These are phyloP conservation scores for Plasmodiophora brassicae DNA, from an alignment of 208 protist species.

Conservation along the genomic window DNA sequence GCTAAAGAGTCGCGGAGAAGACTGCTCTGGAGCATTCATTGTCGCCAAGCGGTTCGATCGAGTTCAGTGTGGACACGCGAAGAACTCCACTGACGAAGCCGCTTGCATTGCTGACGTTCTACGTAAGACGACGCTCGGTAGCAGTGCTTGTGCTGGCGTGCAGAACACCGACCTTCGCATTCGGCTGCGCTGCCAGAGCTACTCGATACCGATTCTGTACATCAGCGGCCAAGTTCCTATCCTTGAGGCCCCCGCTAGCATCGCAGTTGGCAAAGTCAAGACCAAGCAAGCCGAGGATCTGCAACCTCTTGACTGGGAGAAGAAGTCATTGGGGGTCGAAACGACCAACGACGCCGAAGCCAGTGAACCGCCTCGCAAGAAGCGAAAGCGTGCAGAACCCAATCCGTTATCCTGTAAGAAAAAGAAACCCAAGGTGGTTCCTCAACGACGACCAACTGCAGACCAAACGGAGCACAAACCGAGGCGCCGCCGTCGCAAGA, in stretches of 20 bases:
- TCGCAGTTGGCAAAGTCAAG: background rate
- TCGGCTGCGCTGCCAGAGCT: background rate
- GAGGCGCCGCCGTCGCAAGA: no score
- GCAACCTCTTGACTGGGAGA: background rate
- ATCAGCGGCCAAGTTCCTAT: constrained; percentile 22
- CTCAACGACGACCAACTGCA: background rate
- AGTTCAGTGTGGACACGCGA: background rate
- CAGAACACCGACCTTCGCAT: background rate
- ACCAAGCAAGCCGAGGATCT: background rate
- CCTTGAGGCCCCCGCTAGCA: background rate
- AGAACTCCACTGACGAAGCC: background rate
- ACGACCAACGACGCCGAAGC: background rate
- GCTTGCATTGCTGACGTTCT: constrained; percentile 3
- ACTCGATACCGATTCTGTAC: background rate
- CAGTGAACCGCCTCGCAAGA: background rate
- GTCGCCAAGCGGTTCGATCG: constrained; percentile 1
- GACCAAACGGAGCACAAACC: background rate
- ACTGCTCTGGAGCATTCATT: background rate
- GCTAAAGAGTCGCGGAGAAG: background rate
- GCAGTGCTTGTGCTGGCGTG: background rate
- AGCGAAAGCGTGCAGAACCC: background rate
- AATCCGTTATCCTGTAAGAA: constrained; percentile 19
- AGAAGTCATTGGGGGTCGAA: background rate
- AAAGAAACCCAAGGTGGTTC: background rate
- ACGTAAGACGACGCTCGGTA: background rate